Base-by-base conservation (phyloP, 2,329 filamentous ascomycete species). In the Fusarium robinianum region DNA sequence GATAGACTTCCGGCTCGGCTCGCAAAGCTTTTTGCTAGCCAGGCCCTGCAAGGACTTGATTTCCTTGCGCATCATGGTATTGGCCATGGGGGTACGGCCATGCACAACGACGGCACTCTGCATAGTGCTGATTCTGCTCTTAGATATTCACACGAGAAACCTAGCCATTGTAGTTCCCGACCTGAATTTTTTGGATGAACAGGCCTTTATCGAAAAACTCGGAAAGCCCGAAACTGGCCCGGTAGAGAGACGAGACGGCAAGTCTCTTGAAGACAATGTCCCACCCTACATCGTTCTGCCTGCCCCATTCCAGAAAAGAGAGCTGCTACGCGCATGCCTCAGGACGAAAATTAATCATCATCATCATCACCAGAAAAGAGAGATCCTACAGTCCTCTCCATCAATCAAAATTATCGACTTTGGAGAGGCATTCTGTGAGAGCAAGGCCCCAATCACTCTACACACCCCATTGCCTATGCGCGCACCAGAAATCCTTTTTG, bases 371-470 rank as follows among this genome's bases (percentile, higher is more conserved):
- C n/a, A n/a, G n/a, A n/a, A n/a, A n/a, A 24, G 9, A 3, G 30
- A 47, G 5, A 1, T 3, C 4, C 8, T 34, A 0, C 8, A 40
- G 4, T 24, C 25, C 10, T 31, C 6, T 12, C 38, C 34, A 10
- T 49, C 46, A 0, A 24, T 59, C 19, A 60, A 56, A 21, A 53
- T 60, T 1, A 51, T 60, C 23, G 58, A 61, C 21, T 60, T 57
- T 8, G 57, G 55, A 14, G 47, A 58, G 31, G 29, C 49, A 2
- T 59, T 60, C 26, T 49, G 53, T n/a, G 14, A 31, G 1, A 17
- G 15, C 0, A 27, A 46, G 3, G 6, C 38, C 0, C 53, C 53
- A 1, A 22, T 1, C 1, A 57, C 40, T 12, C 25, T 54, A 1
- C 40, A 52, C 15, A 60, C 55, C 1, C 51, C 58, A 7, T 25